Evolutionary conservation across 768 basidiomycete species (phyloP), one percentile per base, ranked within the genome.

Genomic region (Trametes coccinea): DNA sequence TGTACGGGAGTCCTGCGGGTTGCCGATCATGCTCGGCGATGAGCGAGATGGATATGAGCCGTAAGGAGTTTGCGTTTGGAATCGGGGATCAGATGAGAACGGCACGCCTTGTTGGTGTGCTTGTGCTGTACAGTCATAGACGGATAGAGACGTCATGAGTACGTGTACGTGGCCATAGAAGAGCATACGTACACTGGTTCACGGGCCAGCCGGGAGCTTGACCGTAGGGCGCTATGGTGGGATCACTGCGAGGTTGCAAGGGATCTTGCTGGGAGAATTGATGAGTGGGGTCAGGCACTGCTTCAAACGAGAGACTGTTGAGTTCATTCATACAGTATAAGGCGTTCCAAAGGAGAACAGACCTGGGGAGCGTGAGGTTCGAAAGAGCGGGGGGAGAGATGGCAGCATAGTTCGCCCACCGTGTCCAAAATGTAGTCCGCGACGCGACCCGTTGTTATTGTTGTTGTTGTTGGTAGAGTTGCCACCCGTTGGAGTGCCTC

Each of bases 341-440:
- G 61, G 62, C 49, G 61, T 44, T 56, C 63, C 63, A 61, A 59
- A 68, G 77, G 76, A 76, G 76, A 82, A 89, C 89, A 83, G 85
- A 90, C 89, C 89, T 90, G 89, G 84, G 88, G 87, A 88, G 85
- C 82, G 88, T 88, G 86, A 90, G 86, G 84, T 86, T 88, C 88
- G 88, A 87, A 89, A 88, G 71, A 84, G 84, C 77, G 86, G 81
- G 85, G 85, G 83, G 83, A 90, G 80, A 85, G 89, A 86, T 87
- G 89, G 89, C 76, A 90, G 85, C 80, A 89, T 83, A 81, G 87
- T 84, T 85, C 89, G 87, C 89, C 88, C 88, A 90, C 89, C 89
- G 86, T 90, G 89, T 82, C 86, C 85, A 78, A 84, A 81, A 64
- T 79, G 83, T 85, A 82, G 87, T 76, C 80, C 79, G 74, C 74